Evolutionary conservation across 345 rosid species (phyloP), one percentile per base, ranked within the genome.

Genomic region (Microthlaspi erraticum): DNA sequence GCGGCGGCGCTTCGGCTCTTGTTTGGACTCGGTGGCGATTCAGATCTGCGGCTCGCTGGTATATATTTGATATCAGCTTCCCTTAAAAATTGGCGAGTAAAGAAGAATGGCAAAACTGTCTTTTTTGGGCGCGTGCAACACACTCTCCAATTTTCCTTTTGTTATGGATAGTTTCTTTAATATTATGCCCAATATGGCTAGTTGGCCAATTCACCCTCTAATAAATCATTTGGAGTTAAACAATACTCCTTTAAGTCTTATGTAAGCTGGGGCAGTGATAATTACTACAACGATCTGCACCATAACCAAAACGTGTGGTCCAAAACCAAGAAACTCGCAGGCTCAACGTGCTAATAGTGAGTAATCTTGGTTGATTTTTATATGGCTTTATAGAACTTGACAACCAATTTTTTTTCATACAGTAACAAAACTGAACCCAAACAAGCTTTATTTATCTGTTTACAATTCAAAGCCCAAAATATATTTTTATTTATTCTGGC

Each of bases 251-350:
- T 8, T 11, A 51, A 34, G 7, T 23, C 12, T 51, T 51, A 50
- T 12, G 26, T 60, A 31, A 34, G 23, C 23, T 20, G 23, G 68
- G 23, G 68, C 60, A 70, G 19, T 68, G 10, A 31, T 53, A 54
- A 32, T 54, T 31, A 54, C 32, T 32, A 20, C 42, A 42, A 18
- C 12, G 8, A 56, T 48, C 38, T 14, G 49, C 29, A 18, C 6
- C 39, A 46, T 46, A 61, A 61, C 54, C 31, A 52, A 43, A 63
- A 23, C 20, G 64, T 54, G 57, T 63, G 76, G 64, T 63, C 70
- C 70, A 62, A 39, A 45, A 49, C 46, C 72, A 73, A 10, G 29
- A 72, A 73, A 66, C 39, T 39, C 44, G 60, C 52, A 16, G 43
- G 43, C 43, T 70, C 55, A 56, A 56, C 26, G 56, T 56, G 64